A percentile compares a stretch with the other conserved stretches of the same genome.
Evolutionary conservation across 2,329 filamentous ascomycete species (phyloP).

Genomic region (Penicillium griseofulvum): DNA sequence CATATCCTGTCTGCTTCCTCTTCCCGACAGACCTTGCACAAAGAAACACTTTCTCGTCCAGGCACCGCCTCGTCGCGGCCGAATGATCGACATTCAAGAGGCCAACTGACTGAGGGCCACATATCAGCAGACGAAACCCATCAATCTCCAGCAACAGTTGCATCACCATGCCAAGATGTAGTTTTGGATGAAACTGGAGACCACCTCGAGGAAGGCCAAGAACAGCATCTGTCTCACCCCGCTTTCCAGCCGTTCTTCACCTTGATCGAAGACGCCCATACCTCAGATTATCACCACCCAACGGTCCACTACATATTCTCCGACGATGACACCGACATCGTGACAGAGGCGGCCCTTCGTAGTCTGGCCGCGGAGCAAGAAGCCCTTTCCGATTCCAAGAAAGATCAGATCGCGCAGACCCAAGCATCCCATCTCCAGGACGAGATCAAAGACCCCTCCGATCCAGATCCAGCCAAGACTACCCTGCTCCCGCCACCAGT

Average conservation of each 20-base stretch:
- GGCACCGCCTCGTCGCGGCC: slow-evolving; percentile 16
- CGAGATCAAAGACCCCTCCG: slow-evolving; percentile 21
- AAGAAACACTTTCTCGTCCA: slow-evolving; percentile 11
- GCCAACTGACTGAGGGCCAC: slow-evolving; percentile 6
- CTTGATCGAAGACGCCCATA: slow-evolving; percentile 72
- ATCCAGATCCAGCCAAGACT: slow-evolving; percentile 16
- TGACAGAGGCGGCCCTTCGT: slow-evolving; percentile 64
- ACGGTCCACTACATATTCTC: slow-evolving; percentile 88
- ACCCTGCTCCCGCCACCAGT: slow-evolving; percentile 48
- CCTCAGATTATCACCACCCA: slow-evolving; percentile 75
- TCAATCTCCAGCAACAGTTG: background rate
- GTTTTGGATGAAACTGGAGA: slow-evolving; percentile 1
- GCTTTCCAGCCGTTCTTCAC: slow-evolving; percentile 80
- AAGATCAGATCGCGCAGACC: slow-evolving; percentile 14
- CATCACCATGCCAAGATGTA: slow-evolving; percentile 8
- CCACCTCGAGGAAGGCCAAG: slow-evolving; percentile 13
- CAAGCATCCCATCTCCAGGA: slow-evolving; percentile 4
- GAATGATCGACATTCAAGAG: slow-evolving; percentile 8
- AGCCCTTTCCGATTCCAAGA: slow-evolving; percentile 23
- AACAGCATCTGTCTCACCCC: slow-evolving; percentile 32
- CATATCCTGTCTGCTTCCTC: slow-evolving; percentile 28
- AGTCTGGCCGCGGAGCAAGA: slow-evolving; percentile 51
- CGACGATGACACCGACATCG: slow-evolving; percentile 79
- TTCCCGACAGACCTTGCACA: slow-evolving; percentile 26
- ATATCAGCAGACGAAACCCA: slow-evolving; percentile 7